Evolutionary conservation across 768 basidiomycete species (phyloP).

Genomic region (Sporobolomyces phaffii): DNA sequence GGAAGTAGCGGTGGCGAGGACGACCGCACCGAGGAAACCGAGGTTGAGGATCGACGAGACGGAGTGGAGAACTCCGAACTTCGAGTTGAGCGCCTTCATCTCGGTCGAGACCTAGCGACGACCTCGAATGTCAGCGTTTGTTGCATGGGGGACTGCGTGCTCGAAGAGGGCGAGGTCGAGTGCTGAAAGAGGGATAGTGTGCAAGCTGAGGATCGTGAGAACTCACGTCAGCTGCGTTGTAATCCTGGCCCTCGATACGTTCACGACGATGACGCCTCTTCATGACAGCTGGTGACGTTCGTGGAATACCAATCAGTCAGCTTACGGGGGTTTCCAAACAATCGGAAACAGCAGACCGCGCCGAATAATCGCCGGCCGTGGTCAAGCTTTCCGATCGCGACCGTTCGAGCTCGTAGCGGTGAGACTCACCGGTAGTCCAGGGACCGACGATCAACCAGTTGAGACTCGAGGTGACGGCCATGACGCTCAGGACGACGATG

Average conservation of each 20-base stretch:
- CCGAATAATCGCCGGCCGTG: too few species aligned
- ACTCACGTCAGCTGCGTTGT: slow-evolving; percentile 33
- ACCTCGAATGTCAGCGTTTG: not conserved
- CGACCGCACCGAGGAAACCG: slow-evolving; percentile 26
- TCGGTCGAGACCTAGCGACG: slow-evolving; percentile 29
- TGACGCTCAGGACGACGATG: slow-evolving; percentile 15
- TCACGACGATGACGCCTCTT: slow-evolving; percentile 37
- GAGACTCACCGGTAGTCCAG: slow-evolving; percentile 24
- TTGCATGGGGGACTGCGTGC: too few species aligned
- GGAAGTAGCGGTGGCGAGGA: slow-evolving; percentile 10
- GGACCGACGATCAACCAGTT: slow-evolving; percentile 37
- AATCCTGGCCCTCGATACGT: slow-evolving; percentile 35
- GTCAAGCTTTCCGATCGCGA: too few species aligned
- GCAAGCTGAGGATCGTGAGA: not conserved
- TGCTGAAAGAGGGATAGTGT: not conserved
- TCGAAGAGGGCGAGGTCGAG: too few species aligned
- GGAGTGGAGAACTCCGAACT: slow-evolving; percentile 35
- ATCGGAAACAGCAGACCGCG: too few species aligned
- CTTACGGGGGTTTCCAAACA: too few species aligned
- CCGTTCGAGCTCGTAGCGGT: not conserved
- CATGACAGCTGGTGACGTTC: slow-evolving; percentile 36
- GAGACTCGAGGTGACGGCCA: slow-evolving; percentile 10
- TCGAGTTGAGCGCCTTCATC: slow-evolving; percentile 32
- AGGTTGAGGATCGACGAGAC: slow-evolving; percentile 39
- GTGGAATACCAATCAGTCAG: too few species aligned